Conservation (phyloP, 2,329 filamentous ascomycete species). For the Ophiostoma piceae region DNA sequence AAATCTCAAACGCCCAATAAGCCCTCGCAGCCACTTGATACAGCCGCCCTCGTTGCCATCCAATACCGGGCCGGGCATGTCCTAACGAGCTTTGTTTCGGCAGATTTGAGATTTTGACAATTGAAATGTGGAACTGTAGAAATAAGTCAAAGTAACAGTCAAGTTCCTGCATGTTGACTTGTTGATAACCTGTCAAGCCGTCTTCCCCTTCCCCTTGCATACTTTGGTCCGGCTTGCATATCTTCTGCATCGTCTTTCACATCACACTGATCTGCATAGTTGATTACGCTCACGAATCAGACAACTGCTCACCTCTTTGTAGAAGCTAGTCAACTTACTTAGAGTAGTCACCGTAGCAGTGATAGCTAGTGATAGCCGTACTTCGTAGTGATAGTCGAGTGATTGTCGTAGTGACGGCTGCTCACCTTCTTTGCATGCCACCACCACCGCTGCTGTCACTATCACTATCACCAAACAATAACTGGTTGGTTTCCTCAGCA, state of each 20-base stretch:
- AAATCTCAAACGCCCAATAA: background rate
- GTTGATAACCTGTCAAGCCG: background rate
- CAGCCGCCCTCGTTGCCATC: background rate
- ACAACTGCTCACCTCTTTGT: background rate
- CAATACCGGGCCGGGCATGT: background rate
- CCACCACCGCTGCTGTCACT: background rate
- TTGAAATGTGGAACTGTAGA: background rate
- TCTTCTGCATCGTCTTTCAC: background rate
- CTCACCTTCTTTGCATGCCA: background rate
- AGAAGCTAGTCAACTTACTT: no score
- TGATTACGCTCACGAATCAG: background rate
- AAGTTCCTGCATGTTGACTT: background rate
- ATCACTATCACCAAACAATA: conserved; percentile 12
- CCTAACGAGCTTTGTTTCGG: background rate
- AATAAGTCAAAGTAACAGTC: background rate
- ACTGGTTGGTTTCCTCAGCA: background rate
- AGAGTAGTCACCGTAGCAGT: background rate
- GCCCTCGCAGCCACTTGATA: background rate
- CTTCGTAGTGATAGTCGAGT: no score
- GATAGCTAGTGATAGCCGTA: background rate
- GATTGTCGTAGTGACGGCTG: no score
- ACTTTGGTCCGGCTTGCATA: background rate
- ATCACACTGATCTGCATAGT: background rate
- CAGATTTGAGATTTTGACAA: background rate
- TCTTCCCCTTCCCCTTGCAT: background rate